These are phyloP conservation scores for Fomitopsis pulvina DNA, from an alignment of 768 basidiomycete genomes.

Conservation along the genomic window DNA sequence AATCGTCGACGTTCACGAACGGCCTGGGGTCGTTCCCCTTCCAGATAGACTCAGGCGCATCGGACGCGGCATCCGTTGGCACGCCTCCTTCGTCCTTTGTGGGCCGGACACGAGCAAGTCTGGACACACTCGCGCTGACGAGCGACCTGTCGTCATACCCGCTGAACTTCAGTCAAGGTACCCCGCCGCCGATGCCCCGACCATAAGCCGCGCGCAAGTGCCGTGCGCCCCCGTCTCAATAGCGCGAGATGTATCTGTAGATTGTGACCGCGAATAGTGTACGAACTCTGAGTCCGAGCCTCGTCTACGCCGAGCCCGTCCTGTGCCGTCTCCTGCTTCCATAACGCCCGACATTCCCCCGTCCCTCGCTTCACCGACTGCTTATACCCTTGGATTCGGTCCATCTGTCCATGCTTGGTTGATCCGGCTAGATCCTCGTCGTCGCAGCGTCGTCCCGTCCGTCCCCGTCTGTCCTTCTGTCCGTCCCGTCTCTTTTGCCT, in stretches of 20 bases:
- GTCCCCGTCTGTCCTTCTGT: conserved; percentile 5
- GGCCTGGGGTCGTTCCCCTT: conserved; percentile 85
- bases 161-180: conserved; percentile 53
- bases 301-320: not conserved
- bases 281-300: conserved; percentile 9
- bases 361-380: not conserved
- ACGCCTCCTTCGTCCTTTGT: conserved; percentile 27
- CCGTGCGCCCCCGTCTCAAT: not conserved
- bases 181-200: conserved; percentile 12
- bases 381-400: conserved; percentile 15
- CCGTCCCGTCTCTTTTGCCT: conserved; percentile 9
- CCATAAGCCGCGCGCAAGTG: not conserved
- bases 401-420: conserved; percentile 14
- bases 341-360: not conserved
- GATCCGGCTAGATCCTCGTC: conserved; percentile 15
- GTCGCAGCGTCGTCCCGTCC: conserved; percentile 4
- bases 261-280: conserved; percentile 8
- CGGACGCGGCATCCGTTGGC: conserved; percentile 21
- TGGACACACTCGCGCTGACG: conserved; percentile 81
- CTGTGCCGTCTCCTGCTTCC: not conserved
- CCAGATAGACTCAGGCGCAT: conserved; percentile 64
- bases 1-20: conserved; percentile 69
- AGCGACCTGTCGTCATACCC: conserved; percentile 82
- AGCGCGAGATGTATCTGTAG: conserved; percentile 14
- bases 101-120: conserved; percentile 63